These are phyloP conservation scores for Ganoderma meredithae DNA, from an alignment of 1,284 basidiomycete genomes.

Conservation along the genomic window DNA sequence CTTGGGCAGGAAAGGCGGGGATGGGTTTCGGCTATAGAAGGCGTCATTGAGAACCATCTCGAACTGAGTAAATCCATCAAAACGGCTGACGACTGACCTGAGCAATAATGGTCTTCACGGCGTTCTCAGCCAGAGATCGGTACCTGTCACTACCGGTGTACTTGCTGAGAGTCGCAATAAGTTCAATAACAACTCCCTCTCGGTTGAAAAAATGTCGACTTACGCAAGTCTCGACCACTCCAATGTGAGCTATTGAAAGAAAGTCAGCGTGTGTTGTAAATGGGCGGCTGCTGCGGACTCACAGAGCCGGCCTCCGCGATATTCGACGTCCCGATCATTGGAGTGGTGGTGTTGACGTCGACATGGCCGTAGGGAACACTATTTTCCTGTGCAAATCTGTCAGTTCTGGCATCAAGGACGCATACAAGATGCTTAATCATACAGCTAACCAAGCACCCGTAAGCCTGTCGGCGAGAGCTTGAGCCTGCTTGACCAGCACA, in stretches of 20 bases:
- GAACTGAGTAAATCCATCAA: too few relatives aligned
- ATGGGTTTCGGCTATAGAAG: slow-evolving; percentile 49
- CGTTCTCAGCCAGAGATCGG: slow-evolving; percentile 55
- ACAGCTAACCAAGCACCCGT: slow-evolving; percentile 64
- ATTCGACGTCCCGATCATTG: slow-evolving; percentile 55
- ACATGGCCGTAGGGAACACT: slow-evolving; percentile 60
- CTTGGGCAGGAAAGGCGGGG: slow-evolving; percentile 56
- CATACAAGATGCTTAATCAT: slow-evolving; percentile 30
- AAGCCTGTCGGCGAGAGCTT: slow-evolving; percentile 77
- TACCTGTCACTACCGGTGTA: slow-evolving; percentile 68
- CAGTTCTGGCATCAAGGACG: not conserved
- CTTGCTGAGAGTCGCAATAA: slow-evolving; percentile 51
- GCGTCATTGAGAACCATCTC: not conserved
- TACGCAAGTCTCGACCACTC: slow-evolving; percentile 52
- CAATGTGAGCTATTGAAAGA: slow-evolving; percentile 48
- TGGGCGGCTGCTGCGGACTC: too few relatives aligned
- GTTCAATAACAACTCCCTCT: too few relatives aligned
- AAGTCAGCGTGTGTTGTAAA: too few relatives aligned
- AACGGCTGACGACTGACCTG: slow-evolving; percentile 33
- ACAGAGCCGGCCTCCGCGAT: slow-evolving; percentile 77
- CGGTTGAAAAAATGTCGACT: slow-evolving; percentile 26
- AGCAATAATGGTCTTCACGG: slow-evolving; percentile 57
- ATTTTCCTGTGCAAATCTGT: slow-evolving; percentile 46
- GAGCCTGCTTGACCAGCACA: slow-evolving; percentile 67
- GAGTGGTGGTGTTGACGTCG: slow-evolving; percentile 58